Evolutionary conservation across 352 stramenopile genomes (phyloP), one percentile per base, ranked within the genome.

Genomic region (Saprolegnia parasitica): DNA sequence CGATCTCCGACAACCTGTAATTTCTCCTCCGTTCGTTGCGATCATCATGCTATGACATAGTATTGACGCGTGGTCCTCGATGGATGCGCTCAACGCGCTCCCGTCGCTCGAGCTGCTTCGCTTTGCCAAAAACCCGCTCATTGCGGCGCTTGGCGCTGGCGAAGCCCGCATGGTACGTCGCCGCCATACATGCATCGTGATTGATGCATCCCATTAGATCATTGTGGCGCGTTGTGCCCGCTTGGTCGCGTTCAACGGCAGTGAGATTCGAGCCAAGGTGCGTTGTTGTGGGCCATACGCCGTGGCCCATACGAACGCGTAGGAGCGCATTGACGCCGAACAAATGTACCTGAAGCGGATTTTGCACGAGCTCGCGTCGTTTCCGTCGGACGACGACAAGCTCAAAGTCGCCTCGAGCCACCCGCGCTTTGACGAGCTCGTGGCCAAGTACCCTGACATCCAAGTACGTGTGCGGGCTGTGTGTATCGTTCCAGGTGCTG

Each of bases 331-430:
- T 5, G 87, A 96, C 47, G 84, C 81, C 0, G 87, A 96, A 63
- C 83, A 90, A 58, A 74, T 94, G 29, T 96, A 96, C 57, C 49
- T 96, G 20, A 90, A 91, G 66, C 84, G 86, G 24, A 83, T 96
- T 40, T 47, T 91, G 46, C 79, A 90, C 47, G 85, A 95, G 47
- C 35, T 91, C 16, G 80, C 79, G 0, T 54, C 23, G 16, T 35
- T 68, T 26, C 20, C 45, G 11, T 46, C 35, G 6, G 49, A 60
- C 8, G 16, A 57, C n/a, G 49, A 70, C n/a, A 18, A 54, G 15
- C 42, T 40, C 16, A 67, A 56, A n/a, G 66, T 72, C 21, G 37
- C 74, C 0, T 49, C 67, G 18, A 56, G 35, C 26, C 57, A 74
- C 24, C 72, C 63, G 10, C 63, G 63, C 10, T 70, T 42, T 8